A percentile compares a stretch with the other conserved stretches of the same genome.
phyloP scores from a whole-genome alignment of 805 yeast species.

The Kazachstania africana region DNA sequence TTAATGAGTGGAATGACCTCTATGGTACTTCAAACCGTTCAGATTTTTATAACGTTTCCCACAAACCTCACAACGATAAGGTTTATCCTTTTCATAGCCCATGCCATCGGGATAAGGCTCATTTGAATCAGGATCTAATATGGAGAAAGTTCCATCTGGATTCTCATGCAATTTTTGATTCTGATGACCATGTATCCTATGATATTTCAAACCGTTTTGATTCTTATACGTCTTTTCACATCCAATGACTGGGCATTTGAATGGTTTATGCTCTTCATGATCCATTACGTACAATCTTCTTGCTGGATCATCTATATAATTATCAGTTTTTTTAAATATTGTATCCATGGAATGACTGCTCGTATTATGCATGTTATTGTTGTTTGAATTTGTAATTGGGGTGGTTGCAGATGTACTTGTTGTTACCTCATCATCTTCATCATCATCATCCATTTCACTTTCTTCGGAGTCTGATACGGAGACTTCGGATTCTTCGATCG shows the following conservation, averaged over 20 bases:
- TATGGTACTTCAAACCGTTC: slow-evolving; percentile 91
- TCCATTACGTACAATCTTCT: slow-evolving; percentile 88
- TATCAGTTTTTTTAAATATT: slow-evolving; percentile 26
- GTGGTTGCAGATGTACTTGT: not conserved
- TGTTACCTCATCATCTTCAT: slow-evolving; percentile 13
- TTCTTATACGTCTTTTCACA: slow-evolving; percentile 96
- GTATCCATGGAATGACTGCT: slow-evolving; percentile 2
- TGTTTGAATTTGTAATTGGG: slow-evolving; percentile 1
- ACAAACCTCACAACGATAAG: slow-evolving; percentile 95
- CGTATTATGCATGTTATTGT: not conserved
- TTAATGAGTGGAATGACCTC: slow-evolving; percentile 95
- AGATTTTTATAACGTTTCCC: slow-evolving; percentile 94
- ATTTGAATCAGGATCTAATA: slow-evolving; percentile 82
- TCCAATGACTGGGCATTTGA: slow-evolving; percentile 94
- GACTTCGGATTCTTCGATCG: not conserved
- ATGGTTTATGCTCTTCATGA: slow-evolving; percentile 86
- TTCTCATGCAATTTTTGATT: slow-evolving; percentile 84
- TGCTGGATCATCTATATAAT: slow-evolving; percentile 94
- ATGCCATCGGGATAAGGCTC: slow-evolving; percentile 88
- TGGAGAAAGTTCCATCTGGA: slow-evolving; percentile 85
- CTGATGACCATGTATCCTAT: slow-evolving; percentile 92
- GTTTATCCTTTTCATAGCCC: slow-evolving; percentile 94
- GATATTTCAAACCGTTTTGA: slow-evolving; percentile 94
- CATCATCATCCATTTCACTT: slow-evolving; percentile 17
- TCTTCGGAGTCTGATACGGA: slow-evolving; percentile 3